Conservation (phyloP, 2,329 filamentous ascomycete genomes). For the Aspergillus uvarum region DNA sequence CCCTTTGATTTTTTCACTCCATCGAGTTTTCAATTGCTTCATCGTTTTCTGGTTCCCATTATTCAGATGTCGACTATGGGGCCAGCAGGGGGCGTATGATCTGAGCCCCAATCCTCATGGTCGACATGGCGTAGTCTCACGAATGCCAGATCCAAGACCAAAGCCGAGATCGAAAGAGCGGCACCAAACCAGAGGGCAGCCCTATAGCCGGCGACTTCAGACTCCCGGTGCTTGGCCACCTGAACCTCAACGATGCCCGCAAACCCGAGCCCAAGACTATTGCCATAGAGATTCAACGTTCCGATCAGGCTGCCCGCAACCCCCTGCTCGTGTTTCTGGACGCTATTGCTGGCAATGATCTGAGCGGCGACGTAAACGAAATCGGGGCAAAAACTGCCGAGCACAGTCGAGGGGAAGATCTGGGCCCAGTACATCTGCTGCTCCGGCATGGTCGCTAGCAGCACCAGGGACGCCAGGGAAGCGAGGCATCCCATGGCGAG, state of each 20-base stretch:
- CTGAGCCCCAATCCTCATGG: no score
- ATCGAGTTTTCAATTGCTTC: no score
- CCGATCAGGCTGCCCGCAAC: conserved; percentile 53
- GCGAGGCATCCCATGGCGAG: conserved; percentile 45
- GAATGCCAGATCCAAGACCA: no score
- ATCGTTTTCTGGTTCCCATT: no score
- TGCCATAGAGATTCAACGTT: conserved; percentile 46
- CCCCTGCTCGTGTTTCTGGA: conserved; percentile 51
- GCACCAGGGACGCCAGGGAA: conserved; percentile 30
- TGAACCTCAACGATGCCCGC: conserved; percentile 42
- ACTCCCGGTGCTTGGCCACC: conserved; percentile 18
- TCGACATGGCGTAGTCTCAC: no score
- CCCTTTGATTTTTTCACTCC: no score
- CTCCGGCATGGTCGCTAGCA: conserved; percentile 48
- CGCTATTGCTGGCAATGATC: conserved; percentile 55
- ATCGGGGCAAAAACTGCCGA: conserved; percentile 47
- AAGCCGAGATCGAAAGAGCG: no score
- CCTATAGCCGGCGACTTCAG: conserved; percentile 30
- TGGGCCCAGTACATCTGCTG: conserved; percentile 48
- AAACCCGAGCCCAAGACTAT: conserved; percentile 46
- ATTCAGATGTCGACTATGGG: no score
- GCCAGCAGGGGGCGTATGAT: no score
- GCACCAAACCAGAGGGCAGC: conserved; percentile 32
- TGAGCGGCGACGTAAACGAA: conserved; percentile 53
- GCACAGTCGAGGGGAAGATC: conserved; percentile 41